Percentiles rank a stretch among this genome's conserved stretches.
phyloP scores from a whole-genome alignment of 164 flowering plant genomes.

The Piper longum region DNA sequence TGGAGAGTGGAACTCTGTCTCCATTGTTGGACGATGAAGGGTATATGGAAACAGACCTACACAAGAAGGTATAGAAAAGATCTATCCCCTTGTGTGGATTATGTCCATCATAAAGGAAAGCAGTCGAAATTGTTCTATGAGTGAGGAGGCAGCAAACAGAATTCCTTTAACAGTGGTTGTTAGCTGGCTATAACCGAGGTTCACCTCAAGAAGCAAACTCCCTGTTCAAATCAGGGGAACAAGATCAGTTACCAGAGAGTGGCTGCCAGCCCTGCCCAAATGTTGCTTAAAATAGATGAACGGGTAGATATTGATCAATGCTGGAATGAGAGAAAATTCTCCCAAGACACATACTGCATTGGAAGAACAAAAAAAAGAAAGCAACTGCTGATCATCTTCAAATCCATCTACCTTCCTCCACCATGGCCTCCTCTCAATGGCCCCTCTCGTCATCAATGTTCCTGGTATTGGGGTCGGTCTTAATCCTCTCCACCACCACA shows the following conservation, averaged over 20 bases:
- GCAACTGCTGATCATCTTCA: neutral
- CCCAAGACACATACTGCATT: neutral
- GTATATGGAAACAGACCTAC: too few relatives aligned
- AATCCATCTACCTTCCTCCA: neutral
- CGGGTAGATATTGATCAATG: neutral
- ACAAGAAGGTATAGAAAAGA: too few relatives aligned
- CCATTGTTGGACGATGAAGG: too few relatives aligned
- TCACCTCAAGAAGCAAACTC: neutral
- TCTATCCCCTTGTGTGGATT: too few relatives aligned
- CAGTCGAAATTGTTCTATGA: neutral
- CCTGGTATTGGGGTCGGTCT: neutral
- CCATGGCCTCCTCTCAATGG: neutral
- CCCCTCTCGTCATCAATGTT: neutral
- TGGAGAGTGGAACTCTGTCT: too few relatives aligned
- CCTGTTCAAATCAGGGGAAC: neutral
- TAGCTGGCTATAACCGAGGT: neutral
- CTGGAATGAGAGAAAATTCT: neutral
- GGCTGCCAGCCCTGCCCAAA: neutral
- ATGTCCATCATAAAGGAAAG: too few relatives aligned
- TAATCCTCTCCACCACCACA: neutral
- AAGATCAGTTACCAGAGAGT: neutral
- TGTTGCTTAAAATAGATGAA: neutral
- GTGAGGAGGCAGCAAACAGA: neutral
- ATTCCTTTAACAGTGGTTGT: neutral
- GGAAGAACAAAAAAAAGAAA: neutral